These are phyloP conservation scores for Phtheirospermum japonicum DNA, from an alignment of 257 asterid species.

Conservation along the genomic window DNA sequence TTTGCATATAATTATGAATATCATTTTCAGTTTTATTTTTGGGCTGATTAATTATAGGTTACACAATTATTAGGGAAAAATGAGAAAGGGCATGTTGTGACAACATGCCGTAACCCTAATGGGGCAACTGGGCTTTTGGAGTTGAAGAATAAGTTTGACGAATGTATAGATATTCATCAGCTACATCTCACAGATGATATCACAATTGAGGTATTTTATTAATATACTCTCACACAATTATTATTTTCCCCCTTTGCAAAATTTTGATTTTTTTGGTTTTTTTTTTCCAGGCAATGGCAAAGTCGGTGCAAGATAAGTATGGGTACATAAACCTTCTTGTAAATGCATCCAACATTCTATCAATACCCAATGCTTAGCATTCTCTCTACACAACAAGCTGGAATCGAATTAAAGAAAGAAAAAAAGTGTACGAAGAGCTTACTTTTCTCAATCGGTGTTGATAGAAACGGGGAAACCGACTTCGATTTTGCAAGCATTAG, in stretches of 20 bases:
- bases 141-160: constrained; percentile 60
- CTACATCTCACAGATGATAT: constrained; percentile 78
- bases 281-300: constrained; percentile 58
- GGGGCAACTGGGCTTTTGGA: constrained; percentile 62
- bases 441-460: constrained; percentile 53
- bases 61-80: constrained; percentile 75
- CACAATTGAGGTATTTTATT: constrained; percentile 67
- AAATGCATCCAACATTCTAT: constrained; percentile 86
- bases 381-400: not conserved
- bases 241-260: not conserved
- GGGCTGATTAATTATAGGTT: constrained; percentile 44
- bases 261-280: not conserved
- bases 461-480: constrained; percentile 63
- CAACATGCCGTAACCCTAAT: constrained; percentile 86
- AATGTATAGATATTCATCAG: constrained; percentile 70
- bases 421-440: constrained; percentile 17
- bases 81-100: constrained; percentile 59
- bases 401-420: not conserved
- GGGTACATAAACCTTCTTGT: constrained; percentile 76
- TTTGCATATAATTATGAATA: not conserved
- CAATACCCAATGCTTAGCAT: constrained; percentile 68
- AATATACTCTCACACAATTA: not conserved
- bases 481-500: constrained; percentile 46
- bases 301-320: constrained; percentile 60
- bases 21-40: not conserved